Evolutionary conservation across 2,329 filamentous ascomycete species (phyloP).

Genomic region (Macrophomina tecta): DNA sequence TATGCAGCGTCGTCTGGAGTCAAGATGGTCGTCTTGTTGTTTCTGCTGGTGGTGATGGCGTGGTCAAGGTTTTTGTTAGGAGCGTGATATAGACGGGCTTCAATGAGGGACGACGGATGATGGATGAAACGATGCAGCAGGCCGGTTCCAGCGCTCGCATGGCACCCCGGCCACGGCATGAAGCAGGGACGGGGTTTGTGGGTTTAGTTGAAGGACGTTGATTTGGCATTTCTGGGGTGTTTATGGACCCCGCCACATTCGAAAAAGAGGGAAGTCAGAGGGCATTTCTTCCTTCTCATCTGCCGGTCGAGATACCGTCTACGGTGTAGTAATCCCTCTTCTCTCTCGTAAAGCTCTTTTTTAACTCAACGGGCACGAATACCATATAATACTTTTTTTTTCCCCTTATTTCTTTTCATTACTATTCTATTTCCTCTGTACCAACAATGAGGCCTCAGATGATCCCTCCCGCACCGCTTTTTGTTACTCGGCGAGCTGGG

Average conservation of each 20-base stretch:
- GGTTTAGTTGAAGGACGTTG: conserved; percentile 19
- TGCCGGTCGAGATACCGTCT: not conserved
- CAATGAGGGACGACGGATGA: conserved; percentile 15
- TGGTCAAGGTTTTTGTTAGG: conserved; percentile 82
- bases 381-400: conserved; percentile 12
- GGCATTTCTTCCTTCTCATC: not conserved
- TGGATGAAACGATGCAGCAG: conserved; percentile 4
- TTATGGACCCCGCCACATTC: conserved; percentile 1
- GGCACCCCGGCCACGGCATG: not conserved
- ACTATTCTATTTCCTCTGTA: not conserved
- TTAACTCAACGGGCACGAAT: conserved; percentile 16
- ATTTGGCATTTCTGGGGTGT: conserved; percentile 19
- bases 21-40: conserved; percentile 94
- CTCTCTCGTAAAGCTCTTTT: not conserved
- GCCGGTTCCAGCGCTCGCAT: not conserved
- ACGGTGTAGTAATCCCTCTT: conserved; percentile 22
- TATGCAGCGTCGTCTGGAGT: conserved; percentile 94
- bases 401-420: not conserved
- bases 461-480: not conserved
- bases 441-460: not conserved
- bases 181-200: conserved; percentile 18
- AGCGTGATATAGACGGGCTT: not conserved
- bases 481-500: not conserved
- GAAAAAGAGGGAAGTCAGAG: conserved; percentile 8
- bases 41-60: conserved; percentile 90